Evolutionary conservation across 2,329 filamentous ascomycete genomes (phyloP).

Genomic region (Fusarium sp.): DNA sequence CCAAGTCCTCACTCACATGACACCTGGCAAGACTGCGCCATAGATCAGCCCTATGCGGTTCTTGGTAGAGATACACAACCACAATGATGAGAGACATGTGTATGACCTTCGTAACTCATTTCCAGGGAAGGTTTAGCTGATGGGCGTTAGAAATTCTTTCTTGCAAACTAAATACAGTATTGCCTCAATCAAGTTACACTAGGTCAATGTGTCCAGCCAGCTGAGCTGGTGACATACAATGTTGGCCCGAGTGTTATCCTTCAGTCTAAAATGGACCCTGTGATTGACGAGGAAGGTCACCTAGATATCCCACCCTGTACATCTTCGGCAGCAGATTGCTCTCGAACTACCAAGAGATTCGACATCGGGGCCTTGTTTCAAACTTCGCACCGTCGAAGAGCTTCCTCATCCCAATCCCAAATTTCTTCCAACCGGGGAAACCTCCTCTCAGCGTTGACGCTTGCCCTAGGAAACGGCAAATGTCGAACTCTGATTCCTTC

Average conservation of each 20-base stretch:
- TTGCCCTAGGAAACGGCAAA: not conserved
- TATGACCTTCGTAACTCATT: not conserved
- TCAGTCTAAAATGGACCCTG: no score
- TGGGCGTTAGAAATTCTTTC: not conserved
- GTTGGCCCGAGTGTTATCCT: no score
- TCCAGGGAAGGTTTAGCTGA: not conserved
- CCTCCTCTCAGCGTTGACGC: accelerated
- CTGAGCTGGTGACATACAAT: not conserved
- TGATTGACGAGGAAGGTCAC: no score
- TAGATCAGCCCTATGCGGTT: not conserved
- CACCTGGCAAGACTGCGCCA: not conserved
- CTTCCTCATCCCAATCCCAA: not conserved
- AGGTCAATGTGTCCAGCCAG: not conserved
- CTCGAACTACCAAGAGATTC: not conserved
- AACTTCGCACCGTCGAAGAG: not conserved
- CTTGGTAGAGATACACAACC: not conserved
- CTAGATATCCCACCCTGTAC: no score
- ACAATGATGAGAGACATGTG: not conserved
- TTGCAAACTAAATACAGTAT: not conserved
- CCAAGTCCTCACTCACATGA: not conserved
- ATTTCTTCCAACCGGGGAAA: not conserved
- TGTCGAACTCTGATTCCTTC: not conserved
- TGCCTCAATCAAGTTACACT: not conserved
- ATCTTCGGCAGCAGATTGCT: not conserved
- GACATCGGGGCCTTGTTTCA: not conserved